Evolutionary conservation across 2,329 filamentous ascomycete species (phyloP), one percentile per base, ranked within the genome.

Genomic region (Ophiocordyceps sinensis): DNA sequence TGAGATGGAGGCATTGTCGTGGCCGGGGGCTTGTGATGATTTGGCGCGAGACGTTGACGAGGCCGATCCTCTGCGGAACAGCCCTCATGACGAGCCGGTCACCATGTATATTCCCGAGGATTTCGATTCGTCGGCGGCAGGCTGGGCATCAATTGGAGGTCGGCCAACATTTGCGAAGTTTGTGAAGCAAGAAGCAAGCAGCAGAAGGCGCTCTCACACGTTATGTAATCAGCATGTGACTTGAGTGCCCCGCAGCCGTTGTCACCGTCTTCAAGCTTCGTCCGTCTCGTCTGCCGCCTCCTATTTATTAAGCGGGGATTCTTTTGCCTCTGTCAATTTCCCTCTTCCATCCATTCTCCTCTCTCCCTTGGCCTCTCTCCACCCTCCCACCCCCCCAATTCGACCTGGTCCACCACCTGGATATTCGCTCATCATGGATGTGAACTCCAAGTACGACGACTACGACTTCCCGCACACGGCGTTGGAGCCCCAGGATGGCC

Each of bases 401-500:
- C 17, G 21, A 14, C 40, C 31, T 23, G n/a, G 28, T 15, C 9
- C 21, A 4, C 13, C 13, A 29, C 37, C 32, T 2, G 9, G 36
- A 26, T 17, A 31, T 28, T 39, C 34, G 43, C 37, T 21, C 55
- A 60, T 58, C 55, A 68, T 77, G 66, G 66, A 76, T 60, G 59
- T 86, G 54, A 80, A 94, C 64, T 73, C 85, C 61, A 95, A 94
- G 68, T 94, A 96, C 71, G 91, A 96, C 68, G 63, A 93, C 70
- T 96, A 91, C 65, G 88, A 95, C 65, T 96, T 77, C 70, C 91
- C 91, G 47, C 85, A 80, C 49, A 81, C 75, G 47, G 77, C 85
- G 37, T 75, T 83, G 42, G 75, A 77, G 51, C 61, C 73, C 37
- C 75, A 80, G 58, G 68, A 70, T 53, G 91, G 91, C 49, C 87